Percentiles rank a stretch among this genome's conserved stretches.
These are phyloP conservation scores for Simplicillium sp. DNA, from an alignment of 2,329 filamentous ascomycete species.

Conservation along the genomic window DNA sequence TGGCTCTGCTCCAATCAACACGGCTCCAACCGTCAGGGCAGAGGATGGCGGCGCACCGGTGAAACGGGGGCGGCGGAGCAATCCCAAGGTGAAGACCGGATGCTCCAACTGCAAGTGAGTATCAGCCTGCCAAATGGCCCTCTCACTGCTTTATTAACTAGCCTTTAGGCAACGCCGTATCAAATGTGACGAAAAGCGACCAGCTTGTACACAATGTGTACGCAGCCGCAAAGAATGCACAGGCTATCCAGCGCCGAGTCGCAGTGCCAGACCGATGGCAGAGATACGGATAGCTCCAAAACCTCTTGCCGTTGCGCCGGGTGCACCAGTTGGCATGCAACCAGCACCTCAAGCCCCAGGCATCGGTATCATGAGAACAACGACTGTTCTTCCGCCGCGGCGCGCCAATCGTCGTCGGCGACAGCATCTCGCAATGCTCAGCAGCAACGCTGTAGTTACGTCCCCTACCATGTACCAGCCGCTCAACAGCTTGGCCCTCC, in stretches of 20 bases:
- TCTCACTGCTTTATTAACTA: constrained; percentile 1
- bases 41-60: neutral
- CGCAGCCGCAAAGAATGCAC: constrained; percentile 48
- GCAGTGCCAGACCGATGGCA: constrained; percentile 34
- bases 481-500: constrained; percentile 34
- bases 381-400: constrained; percentile 20
- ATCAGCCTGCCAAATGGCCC: neutral
- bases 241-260: constrained; percentile 51
- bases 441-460: neutral
- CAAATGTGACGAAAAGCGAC: constrained; percentile 57
- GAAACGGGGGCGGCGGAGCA: constrained; percentile 42
- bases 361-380: constrained; percentile 6
- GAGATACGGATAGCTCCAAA: constrained; percentile 41
- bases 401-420: constrained; percentile 13
- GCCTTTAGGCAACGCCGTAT: constrained; percentile 45
- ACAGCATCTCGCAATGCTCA: neutral
- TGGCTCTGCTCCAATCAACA: no score
- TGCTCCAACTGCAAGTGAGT: constrained; percentile 61
- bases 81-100: constrained; percentile 56
- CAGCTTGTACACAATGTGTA: constrained; percentile 50
- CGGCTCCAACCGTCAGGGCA: no score
- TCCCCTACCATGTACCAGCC: constrained; percentile 30
- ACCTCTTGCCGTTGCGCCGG: constrained; percentile 19
- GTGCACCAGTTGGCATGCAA: constrained; percentile 4
- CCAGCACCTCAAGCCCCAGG: neutral